Percentiles rank a stretch among this genome's conserved stretches.
Evolutionary conservation across 768 basidiomycete species (phyloP).

Genomic region (Boletus patriciae): DNA sequence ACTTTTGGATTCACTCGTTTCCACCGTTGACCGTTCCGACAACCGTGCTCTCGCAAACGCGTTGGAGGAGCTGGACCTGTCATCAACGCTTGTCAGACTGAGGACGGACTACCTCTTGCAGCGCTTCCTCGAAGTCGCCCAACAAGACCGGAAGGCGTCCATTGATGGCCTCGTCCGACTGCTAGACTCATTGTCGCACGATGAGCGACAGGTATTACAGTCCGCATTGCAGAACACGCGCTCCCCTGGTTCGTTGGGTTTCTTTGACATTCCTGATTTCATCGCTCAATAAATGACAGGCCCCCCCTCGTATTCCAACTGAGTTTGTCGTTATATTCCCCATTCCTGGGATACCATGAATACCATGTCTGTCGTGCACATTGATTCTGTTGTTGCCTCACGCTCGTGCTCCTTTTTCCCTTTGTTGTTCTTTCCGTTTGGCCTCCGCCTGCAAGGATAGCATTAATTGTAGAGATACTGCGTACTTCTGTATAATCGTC

Average conservation of each 20-base stretch:
- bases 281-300: conserved; percentile 27
- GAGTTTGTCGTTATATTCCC: conserved; percentile 2
- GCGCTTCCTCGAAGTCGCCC: conserved; percentile 63
- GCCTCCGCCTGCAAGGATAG: conserved; percentile 2
- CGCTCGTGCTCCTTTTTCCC: background rate
- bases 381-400: background rate
- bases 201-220: conserved; percentile 65
- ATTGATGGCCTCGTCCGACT: conserved; percentile 72
- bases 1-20: conserved; percentile 62
- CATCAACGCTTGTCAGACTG: conserved; percentile 60
- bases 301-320: conserved; percentile 43
- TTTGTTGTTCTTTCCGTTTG: conserved; percentile 7
- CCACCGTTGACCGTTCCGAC: conserved; percentile 50
- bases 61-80: conserved; percentile 70
- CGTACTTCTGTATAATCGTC: conserved; percentile 17
- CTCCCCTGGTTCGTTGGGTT: conserved; percentile 52
- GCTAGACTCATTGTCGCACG: conserved; percentile 69
- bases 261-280: background rate
- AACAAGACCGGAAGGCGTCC: conserved; percentile 75
- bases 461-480: conserved; percentile 22
- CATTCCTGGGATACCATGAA: conserved; percentile 6
- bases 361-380: conserved; percentile 1
- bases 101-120: conserved; percentile 68
- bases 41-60: conserved; percentile 60
- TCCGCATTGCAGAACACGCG: conserved; percentile 60